Conservation (phyloP, 139 green algal genomes). For the Tetraselmis striata region DNA sequence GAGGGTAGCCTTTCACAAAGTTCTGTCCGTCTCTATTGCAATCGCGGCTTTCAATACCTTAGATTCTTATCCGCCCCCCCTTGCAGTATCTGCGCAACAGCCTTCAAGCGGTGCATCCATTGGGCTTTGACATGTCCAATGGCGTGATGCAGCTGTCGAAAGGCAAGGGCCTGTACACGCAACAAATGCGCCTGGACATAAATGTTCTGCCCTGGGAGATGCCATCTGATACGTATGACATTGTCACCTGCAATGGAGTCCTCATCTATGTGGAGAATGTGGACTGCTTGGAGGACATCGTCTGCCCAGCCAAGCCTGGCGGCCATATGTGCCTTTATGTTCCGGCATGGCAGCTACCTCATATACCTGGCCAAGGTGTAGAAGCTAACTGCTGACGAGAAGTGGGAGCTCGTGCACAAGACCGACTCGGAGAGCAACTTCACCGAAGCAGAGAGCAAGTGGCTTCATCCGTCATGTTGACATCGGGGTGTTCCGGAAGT, state of each 20-base stretch:
- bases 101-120: no score
- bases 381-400: not conserved
- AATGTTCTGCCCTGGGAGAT: not conserved
- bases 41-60: no score
- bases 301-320: not conserved
- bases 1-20: no score
- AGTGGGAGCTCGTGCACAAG: not conserved
- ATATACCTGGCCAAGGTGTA: not conserved
- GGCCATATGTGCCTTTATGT: not conserved
- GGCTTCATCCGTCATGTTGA: not conserved
- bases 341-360: not conserved
- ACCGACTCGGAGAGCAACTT: not conserved
- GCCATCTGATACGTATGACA: not conserved
- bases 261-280: not conserved
- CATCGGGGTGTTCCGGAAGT: not conserved
- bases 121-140: not conserved
- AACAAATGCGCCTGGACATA: not conserved
- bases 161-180: not conserved
- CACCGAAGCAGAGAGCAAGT: not conserved
- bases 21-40: no score
- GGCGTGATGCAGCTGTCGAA: not conserved
- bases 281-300: not conserved
- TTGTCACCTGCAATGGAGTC: not conserved
- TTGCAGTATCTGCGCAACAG: no score
- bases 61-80: no score